phyloP scores from a whole-genome alignment of 305 asterid genomes.

The Withania somnifera region DNA sequence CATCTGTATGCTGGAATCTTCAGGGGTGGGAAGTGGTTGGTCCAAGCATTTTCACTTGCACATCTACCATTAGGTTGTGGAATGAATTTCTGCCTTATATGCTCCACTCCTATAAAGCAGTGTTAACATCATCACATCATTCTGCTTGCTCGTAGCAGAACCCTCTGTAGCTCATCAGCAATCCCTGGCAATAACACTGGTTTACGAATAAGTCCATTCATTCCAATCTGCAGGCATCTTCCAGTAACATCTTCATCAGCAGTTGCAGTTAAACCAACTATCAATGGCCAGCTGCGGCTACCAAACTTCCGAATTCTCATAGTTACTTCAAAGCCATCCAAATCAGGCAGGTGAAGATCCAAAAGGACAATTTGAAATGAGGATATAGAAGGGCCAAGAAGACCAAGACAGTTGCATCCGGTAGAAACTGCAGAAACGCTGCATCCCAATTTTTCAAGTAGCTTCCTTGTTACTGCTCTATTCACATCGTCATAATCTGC shows the following conservation, averaged over 20 bases:
- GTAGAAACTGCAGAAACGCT: conserved; percentile 59
- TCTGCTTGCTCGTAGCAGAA: conserved; percentile 35
- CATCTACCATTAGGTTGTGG: not conserved
- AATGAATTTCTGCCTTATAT: not conserved
- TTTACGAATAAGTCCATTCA: conserved; percentile 37
- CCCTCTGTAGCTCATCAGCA: conserved; percentile 31
- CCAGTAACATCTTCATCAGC: conserved; percentile 23
- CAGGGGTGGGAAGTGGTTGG: not conserved
- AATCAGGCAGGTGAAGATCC: conserved; percentile 82
- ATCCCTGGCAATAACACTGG: conserved; percentile 37
- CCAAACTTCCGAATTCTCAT: conserved; percentile 58
- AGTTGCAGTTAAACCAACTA: conserved; percentile 56
- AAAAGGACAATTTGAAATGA: conserved; percentile 58
- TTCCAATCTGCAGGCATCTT: conserved; percentile 31
- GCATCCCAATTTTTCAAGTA: conserved; percentile 89
- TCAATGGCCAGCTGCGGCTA: conserved; percentile 79
- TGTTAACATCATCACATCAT: conserved; percentile 14
- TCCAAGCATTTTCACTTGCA: not conserved
- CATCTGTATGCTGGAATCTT: conserved; percentile 2
- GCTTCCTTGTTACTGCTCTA: conserved; percentile 65
- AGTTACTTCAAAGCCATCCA: conserved; percentile 77
- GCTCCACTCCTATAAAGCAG: not conserved
- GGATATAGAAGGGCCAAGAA: conserved; percentile 45
- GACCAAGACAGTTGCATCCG: conserved; percentile 64
- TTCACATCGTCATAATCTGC: conserved; percentile 74